A percentile compares a stretch with the other conserved stretches of the same genome.
phyloP scores from a whole-genome alignment of 768 basidiomycete genomes.

The Strobilomyces echinocephalus region DNA sequence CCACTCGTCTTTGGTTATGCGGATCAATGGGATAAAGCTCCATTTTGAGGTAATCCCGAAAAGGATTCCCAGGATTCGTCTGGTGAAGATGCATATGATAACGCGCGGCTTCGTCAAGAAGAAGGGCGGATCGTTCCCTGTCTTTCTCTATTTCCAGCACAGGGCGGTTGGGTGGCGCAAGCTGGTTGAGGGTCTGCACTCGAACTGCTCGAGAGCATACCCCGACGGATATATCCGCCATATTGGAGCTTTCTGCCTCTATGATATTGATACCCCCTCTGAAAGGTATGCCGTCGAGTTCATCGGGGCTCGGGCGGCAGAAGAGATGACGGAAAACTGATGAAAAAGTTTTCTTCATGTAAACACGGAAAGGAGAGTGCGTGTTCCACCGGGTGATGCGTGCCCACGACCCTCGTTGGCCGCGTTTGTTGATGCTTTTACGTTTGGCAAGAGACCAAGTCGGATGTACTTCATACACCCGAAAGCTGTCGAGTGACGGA shows the following conservation, averaged over 20 bases:
- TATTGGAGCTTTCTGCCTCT: slow-evolving; percentile 39
- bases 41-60: slow-evolving; percentile 46
- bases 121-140: slow-evolving; percentile 33
- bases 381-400: slow-evolving; percentile 52
- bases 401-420: slow-evolving; percentile 50
- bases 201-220: slow-evolving; percentile 37
- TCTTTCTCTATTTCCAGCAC: slow-evolving; percentile 36
- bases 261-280: slow-evolving; percentile 42
- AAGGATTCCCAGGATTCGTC: slow-evolving; percentile 43
- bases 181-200: slow-evolving; percentile 44
- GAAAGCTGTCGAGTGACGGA: slow-evolving; percentile 45
- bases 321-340: slow-evolving; percentile 47
- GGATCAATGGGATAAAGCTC: slow-evolving; percentile 50
- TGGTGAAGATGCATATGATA: slow-evolving; percentile 57
- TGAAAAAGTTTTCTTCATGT: slow-evolving; percentile 44
- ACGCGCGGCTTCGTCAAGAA: slow-evolving; percentile 53
- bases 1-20: slow-evolving; percentile 37
- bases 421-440: slow-evolving; percentile 31
- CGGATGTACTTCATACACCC: slow-evolving; percentile 49
- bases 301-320: slow-evolving; percentile 30
- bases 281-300: slow-evolving; percentile 30
- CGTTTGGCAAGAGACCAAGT: slow-evolving; percentile 54
- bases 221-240: slow-evolving; percentile 50
- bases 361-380: slow-evolving; percentile 48
- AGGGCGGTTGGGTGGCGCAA: slow-evolving; percentile 34